Conservation (phyloP, 2,329 filamentous ascomycete genomes). For the Cryphonectria nitschkei region DNA sequence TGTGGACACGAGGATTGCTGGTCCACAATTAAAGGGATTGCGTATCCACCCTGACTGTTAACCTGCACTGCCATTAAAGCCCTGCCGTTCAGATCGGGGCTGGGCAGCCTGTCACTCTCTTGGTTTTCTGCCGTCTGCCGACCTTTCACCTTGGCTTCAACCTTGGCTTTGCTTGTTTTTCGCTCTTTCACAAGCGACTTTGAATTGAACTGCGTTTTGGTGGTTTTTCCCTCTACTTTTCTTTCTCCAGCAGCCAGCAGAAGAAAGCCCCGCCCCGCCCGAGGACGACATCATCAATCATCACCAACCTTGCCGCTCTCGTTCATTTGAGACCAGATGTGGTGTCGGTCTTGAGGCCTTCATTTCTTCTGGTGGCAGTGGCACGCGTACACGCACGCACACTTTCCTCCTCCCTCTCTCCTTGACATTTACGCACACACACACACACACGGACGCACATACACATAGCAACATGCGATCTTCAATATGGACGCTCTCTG, state of each 20-base stretch:
- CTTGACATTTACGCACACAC: background rate
- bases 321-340: slow-evolving; percentile 11
- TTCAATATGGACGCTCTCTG: slow-evolving; percentile 22
- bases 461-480: slow-evolving; percentile 22
- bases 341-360: slow-evolving; percentile 8
- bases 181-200: slow-evolving; percentile 2
- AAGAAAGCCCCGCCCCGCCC: slow-evolving; percentile 1
- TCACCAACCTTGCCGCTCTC: background rate
- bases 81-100: slow-evolving; percentile 6
- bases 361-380: background rate
- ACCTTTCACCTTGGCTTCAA: slow-evolving; percentile 25
- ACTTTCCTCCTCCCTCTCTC: background rate
- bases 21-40: slow-evolving; percentile 22
- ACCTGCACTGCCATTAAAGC: slow-evolving; percentile 21
- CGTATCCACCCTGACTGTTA: slow-evolving; percentile 6
- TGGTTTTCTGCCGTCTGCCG: slow-evolving; percentile 8
- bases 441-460: background rate
- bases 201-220: background rate
- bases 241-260: background rate
- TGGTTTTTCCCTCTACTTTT: background rate
- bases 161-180: slow-evolving; percentile 27
- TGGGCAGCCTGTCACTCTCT: slow-evolving; percentile 8
- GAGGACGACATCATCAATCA: slow-evolving; percentile 5
- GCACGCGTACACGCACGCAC: background rate
- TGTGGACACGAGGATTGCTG: slow-evolving; percentile 11